These are phyloP conservation scores for Ulmus americana DNA, from an alignment of 331 rosid genomes.

Conservation along the genomic window DNA sequence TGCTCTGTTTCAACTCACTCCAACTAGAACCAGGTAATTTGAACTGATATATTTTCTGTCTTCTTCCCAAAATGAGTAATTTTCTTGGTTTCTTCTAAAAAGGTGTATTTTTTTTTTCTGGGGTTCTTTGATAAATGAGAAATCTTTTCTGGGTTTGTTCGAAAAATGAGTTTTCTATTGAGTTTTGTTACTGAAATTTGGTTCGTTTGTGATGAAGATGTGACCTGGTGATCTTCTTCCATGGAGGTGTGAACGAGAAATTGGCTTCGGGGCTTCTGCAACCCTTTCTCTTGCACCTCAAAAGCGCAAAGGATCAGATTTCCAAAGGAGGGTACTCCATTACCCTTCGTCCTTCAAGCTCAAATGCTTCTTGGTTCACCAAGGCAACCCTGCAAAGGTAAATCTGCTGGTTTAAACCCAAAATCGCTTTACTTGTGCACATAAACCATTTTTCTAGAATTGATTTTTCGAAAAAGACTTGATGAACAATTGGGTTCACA, in stretches of 20 bases:
- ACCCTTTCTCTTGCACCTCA: slow-evolving; percentile 75
- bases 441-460: no score
- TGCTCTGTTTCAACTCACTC: slow-evolving; percentile 94
- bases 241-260: slow-evolving; percentile 63
- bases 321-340: slow-evolving; percentile 96
- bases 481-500: background rate
- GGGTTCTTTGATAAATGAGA: background rate
- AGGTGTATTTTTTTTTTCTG: slow-evolving; percentile 8
- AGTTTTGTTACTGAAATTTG: slow-evolving; percentile 4
- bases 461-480: no score
- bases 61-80: no score
- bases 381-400: slow-evolving; percentile 90
- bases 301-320: slow-evolving; percentile 89
- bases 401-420: background rate
- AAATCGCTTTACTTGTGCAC: no score
- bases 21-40: slow-evolving; percentile 84
- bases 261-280: slow-evolving; percentile 82
- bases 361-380: slow-evolving; percentile 79
- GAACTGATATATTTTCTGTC: background rate
- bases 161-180: background rate
- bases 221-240: slow-evolving; percentile 57
- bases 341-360: slow-evolving; percentile 51
- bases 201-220: slow-evolving; percentile 41
- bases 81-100: background rate
- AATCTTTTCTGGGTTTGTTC: slow-evolving; percentile 16